Evolutionary conservation across 2,329 filamentous ascomycete genomes (phyloP).

Genomic region (Botrytis hyacinthi): DNA sequence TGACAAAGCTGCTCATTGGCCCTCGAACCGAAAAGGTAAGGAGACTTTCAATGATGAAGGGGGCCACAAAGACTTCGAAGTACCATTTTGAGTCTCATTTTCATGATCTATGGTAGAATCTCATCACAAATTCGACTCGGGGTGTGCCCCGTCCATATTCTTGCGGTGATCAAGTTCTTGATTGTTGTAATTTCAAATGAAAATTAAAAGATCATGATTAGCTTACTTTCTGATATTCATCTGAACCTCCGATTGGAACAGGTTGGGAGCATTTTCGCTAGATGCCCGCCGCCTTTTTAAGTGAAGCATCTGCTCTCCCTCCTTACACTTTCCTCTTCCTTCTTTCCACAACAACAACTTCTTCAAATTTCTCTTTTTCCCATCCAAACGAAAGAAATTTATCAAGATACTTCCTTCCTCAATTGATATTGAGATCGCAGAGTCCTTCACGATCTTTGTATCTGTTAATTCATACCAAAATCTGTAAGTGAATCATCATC

Average conservation of each 20-base stretch:
- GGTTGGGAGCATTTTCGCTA: background rate
- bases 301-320: background rate
- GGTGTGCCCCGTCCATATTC: background rate
- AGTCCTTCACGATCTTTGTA: slow-evolving; percentile 15
- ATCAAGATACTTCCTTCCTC: background rate
- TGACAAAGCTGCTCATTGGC: background rate
- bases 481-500: slow-evolving; percentile 13
- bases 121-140: background rate
- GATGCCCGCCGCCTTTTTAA: background rate
- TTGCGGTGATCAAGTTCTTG: background rate
- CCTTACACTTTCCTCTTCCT: background rate
- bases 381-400: background rate
- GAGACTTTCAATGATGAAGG: background rate
- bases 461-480: background rate
- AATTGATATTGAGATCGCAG: background rate
- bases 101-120: background rate
- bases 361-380: background rate
- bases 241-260: background rate
- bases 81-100: background rate
- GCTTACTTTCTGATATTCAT: background rate
- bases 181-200: background rate
- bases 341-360: background rate
- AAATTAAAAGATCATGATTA: background rate
- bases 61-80: background rate
- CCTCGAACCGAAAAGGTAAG: background rate